Evolutionary conservation across 2,329 filamentous ascomycete species (phyloP).

Genomic region (Phaeosphaeriaceae sp.): DNA sequence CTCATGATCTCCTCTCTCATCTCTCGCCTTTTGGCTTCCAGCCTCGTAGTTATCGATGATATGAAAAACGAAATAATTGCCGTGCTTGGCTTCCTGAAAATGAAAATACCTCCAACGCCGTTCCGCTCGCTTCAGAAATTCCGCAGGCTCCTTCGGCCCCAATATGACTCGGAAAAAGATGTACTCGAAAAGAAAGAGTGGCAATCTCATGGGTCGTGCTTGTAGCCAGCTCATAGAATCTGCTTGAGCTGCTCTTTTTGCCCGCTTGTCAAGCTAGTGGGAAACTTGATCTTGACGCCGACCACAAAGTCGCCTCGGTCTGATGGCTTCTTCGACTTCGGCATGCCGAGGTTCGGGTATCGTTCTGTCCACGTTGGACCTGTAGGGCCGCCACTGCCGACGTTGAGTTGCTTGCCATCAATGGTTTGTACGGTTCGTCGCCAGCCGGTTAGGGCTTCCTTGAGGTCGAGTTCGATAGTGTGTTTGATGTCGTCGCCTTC

Average conservation of each 20-base stretch:
- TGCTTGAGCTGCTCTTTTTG: slow-evolving; percentile 85
- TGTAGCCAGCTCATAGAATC: slow-evolving; percentile 62
- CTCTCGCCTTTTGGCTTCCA: not conserved
- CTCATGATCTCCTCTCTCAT: not conserved
- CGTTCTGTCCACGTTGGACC: slow-evolving; percentile 81
- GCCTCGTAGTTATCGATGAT: not conserved
- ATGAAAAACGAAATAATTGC: not conserved
- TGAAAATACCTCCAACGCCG: not conserved
- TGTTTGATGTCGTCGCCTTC: slow-evolving; percentile 87
- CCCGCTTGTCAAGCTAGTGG: slow-evolving; percentile 72
- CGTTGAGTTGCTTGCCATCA: slow-evolving; percentile 82
- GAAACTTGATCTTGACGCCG: slow-evolving; percentile 92
- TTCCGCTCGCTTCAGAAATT: not conserved
- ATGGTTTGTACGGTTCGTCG: slow-evolving; percentile 90
- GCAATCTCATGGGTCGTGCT: too few relatives aligned
- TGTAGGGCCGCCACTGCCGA: slow-evolving; percentile 84
- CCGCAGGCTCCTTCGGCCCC: not conserved
- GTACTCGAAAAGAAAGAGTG: slow-evolving; percentile 1
- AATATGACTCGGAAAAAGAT: not conserved
- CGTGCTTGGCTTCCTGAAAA: not conserved
- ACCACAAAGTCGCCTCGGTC: slow-evolving; percentile 88
- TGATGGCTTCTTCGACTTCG: slow-evolving; percentile 85
- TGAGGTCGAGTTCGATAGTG: slow-evolving; percentile 81
- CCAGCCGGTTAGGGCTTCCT: slow-evolving; percentile 96
- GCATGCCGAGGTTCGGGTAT: slow-evolving; percentile 92